Conservation (phyloP, 2,329 filamentous ascomycete genomes). For the Beauveria varroae region DNA sequence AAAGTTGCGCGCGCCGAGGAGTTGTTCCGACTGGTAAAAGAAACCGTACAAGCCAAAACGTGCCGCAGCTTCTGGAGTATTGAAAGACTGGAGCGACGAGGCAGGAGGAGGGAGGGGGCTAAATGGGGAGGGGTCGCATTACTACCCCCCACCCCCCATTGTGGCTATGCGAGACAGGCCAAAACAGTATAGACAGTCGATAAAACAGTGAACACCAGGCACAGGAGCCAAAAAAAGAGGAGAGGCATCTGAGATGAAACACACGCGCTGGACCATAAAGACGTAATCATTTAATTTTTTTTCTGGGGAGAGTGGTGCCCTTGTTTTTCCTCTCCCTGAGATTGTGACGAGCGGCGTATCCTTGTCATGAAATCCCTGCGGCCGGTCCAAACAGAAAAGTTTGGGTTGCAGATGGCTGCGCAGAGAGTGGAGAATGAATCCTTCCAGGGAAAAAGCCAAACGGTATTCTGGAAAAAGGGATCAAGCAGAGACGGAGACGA, state of each 20-base stretch:
- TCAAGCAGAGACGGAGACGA: too few species aligned
- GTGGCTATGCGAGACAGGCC: slow-evolving; percentile 8
- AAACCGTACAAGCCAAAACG: background rate
- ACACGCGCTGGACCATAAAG: background rate
- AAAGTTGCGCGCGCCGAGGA: background rate
- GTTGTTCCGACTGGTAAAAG: background rate
- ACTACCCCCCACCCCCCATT: background rate
- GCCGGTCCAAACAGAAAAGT: background rate
- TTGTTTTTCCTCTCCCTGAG: background rate
- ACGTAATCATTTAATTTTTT: background rate
- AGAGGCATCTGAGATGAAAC: slow-evolving; percentile 5
- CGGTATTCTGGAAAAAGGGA: background rate
- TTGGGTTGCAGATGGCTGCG: background rate
- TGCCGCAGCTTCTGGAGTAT: too few species aligned
- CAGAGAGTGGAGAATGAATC: background rate
- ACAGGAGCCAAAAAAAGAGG: background rate
- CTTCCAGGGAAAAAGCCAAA: background rate
- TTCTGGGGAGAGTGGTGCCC: background rate
- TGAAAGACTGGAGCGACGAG: background rate
- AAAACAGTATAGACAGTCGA: background rate
- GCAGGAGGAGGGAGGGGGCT: background rate
- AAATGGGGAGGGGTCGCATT: background rate
- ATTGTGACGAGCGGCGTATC: background rate
- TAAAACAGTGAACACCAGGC: background rate
- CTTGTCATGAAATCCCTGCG: background rate